These are phyloP conservation scores for Rugonectria rugulosa DNA, from an alignment of 2,329 filamentous ascomycete species.

Conservation along the genomic window DNA sequence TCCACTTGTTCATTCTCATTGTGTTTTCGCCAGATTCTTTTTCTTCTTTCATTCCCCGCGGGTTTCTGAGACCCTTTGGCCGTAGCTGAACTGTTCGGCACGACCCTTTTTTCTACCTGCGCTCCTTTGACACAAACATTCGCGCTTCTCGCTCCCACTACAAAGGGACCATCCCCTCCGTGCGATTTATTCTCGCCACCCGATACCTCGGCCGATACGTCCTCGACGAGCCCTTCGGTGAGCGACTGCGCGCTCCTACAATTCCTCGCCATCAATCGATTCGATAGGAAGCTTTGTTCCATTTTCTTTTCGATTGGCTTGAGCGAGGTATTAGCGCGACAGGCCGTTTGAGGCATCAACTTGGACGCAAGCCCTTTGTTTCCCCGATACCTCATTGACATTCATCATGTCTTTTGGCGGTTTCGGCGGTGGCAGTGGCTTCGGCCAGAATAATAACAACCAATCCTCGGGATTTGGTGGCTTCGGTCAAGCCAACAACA, in stretches of 20 bases:
- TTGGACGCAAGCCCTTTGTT: slow-evolving; percentile 25
- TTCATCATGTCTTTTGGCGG: slow-evolving; percentile 63
- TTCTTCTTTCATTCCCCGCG: slow-evolving; percentile 1
- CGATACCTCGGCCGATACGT: slow-evolving; percentile 4
- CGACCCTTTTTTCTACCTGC: slow-evolving; percentile 2
- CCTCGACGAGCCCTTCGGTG: slow-evolving; percentile 2
- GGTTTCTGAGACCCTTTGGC: slow-evolving; percentile 18
- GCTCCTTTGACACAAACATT: slow-evolving; percentile 12
- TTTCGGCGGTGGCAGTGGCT: slow-evolving; percentile 59
- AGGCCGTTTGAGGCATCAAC: slow-evolving; percentile 20
- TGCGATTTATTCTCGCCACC: slow-evolving; percentile 6
- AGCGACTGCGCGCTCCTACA: slow-evolving; percentile 3
- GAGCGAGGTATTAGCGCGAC: slow-evolving; percentile 32
- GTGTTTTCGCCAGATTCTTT: slow-evolving; percentile 21
- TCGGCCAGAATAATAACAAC: slow-evolving; percentile 62
- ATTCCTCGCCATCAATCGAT: slow-evolving; percentile 22
- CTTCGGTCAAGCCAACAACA: slow-evolving; percentile 56
- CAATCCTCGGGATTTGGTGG: slow-evolving; percentile 63
- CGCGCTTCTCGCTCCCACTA: slow-evolving; percentile 4
- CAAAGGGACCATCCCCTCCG: neutral
- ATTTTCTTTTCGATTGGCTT: slow-evolving; percentile 21
- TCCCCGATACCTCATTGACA: slow-evolving; percentile 27
- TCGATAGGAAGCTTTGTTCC: slow-evolving; percentile 25
- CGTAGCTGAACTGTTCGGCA: slow-evolving; percentile 10
- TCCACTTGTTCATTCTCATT: slow-evolving; percentile 18